Conservation (phyloP, 106 monocot genomes). For the Dactylorhiza incarnata region DNA sequence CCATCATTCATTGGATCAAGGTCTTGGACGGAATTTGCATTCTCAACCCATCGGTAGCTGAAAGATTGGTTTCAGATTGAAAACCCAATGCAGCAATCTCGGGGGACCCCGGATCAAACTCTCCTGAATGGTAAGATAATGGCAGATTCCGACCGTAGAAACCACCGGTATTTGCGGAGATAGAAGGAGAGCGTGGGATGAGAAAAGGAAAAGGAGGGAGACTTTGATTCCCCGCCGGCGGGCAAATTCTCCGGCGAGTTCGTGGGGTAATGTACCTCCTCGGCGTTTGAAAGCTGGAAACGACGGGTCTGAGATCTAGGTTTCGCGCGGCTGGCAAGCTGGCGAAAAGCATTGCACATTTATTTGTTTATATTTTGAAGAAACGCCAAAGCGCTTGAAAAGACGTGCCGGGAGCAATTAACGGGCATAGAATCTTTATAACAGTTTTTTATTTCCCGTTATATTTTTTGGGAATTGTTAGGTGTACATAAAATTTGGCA, state of each 20-base stretch:
- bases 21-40: neutral
- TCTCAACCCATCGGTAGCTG: neutral
- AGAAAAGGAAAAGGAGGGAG: neutral
- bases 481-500: too few relatives aligned
- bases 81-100: neutral
- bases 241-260: neutral
- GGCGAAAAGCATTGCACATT: neutral
- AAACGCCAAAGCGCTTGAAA: neutral
- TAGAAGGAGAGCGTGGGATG: neutral
- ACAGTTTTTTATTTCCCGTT: too few relatives aligned
- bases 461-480: too few relatives aligned
- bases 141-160: neutral
- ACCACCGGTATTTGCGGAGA: neutral
- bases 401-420: neutral
- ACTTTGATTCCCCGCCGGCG: neutral
- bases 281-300: neutral
- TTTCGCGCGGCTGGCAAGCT: neutral
- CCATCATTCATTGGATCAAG: neutral
- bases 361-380: neutral
- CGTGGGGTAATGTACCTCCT: too few relatives aligned
- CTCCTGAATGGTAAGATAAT: neutral
- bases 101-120: neutral
- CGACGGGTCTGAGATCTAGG: conserved; percentile 5
- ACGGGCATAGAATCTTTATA: neutral
- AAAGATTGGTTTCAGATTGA: neutral